Percentiles rank a stretch among this genome's conserved stretches.
Evolutionary conservation across 2,329 filamentous ascomycete genomes (phyloP).

Genomic region (Ceratocystis diversiconidia): DNA sequence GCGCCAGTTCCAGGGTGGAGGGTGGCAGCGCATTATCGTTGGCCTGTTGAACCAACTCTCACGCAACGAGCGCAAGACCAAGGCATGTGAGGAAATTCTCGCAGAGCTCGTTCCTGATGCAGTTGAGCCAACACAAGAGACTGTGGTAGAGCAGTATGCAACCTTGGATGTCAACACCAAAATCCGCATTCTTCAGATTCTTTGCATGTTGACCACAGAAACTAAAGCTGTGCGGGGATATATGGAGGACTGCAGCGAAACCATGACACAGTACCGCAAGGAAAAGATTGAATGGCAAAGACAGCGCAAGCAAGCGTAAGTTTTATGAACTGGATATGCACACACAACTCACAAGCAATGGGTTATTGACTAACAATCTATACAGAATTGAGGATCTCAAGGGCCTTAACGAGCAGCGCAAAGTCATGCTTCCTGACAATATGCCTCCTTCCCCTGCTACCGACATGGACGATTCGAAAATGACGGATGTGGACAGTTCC

Average conservation of each 20-base stretch:
- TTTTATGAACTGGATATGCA: slow-evolving; percentile 19
- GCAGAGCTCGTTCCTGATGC: slow-evolving; percentile 67
- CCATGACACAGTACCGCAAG: slow-evolving; percentile 90
- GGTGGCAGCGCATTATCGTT: slow-evolving; percentile 82
- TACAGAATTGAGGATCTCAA: slow-evolving; percentile 55
- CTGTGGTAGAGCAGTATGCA: slow-evolving; percentile 57
- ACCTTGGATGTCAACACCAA: slow-evolving; percentile 71
- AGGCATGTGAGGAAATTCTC: slow-evolving; percentile 65
- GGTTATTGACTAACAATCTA: slow-evolving; percentile 25
- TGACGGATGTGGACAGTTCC: slow-evolving; percentile 50
- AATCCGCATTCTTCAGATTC: slow-evolving; percentile 64
- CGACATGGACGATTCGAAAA: slow-evolving; percentile 44
- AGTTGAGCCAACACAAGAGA: slow-evolving; percentile 59
- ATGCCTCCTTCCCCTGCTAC: slow-evolving; percentile 47
- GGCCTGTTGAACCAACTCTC: slow-evolving; percentile 77
- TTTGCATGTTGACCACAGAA: slow-evolving; percentile 72
- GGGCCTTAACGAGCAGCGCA: slow-evolving; percentile 56
- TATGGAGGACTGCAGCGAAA: slow-evolving; percentile 81
- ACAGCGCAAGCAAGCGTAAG: slow-evolving; percentile 52
- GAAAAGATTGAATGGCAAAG: slow-evolving; percentile 89
- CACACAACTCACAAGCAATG: background rate
- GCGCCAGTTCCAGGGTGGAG: slow-evolving; percentile 73
- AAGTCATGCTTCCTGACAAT: slow-evolving; percentile 59
- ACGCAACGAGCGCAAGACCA: slow-evolving; percentile 53
- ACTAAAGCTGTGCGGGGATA: slow-evolving; percentile 78